Base-by-base conservation (phyloP, 2,329 filamentous ascomycete genomes). In the Exophiala sideris region DNA sequence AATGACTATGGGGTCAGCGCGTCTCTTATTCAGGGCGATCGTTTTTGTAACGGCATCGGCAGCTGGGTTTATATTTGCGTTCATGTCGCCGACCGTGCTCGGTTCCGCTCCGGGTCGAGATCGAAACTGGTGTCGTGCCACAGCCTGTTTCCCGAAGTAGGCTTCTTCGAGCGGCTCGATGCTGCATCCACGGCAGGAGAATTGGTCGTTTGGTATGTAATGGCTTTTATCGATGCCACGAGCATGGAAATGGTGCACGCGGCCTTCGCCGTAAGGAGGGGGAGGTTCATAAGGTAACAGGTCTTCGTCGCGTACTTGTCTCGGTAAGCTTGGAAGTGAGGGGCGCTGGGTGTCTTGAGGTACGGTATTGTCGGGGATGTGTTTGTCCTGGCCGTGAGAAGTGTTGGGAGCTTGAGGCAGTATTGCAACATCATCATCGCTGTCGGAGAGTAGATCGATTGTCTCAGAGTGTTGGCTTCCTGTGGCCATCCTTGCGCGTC, bases 361-460 rank as follows among this genome's bases (percentile, higher is more conserved):
- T 41, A 18, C 21, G 14, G 21, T 41, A 21, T 8, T 41, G 5
- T 21, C 18, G 39, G 14, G 39, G 3, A 41, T 9, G 39, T 41
- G 18, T 21, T 16, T 18, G 10, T 20, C 39, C 39, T 20, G n/a
- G 16, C 9, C n/a, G 12, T 9, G 9, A 20, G 39, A 29, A 20
- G 3, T 44, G 41, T 12, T 44, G 10, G 20, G 29, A 29, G 18
- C 20, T 18, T 29, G 5, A 29, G 24, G 24, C 24, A 29, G 24
- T 29, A 29, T 29, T 8, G 24, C 24, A 29, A 29, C 24, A 29
- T 45, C 48, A 34, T 41, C 21, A 18, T 52, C 50, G 50, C 45
- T 39, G 24, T 52, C 50, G 14, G 42, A 45, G 20, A 29, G n/a
- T 8, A 52, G 35, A 36, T 52, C 50, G 34, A 54, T 32, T 6